Evolutionary conservation across 345 rosid species (phyloP), one percentile per base, ranked within the genome.

Genomic region (Melastoma malabathricum): DNA sequence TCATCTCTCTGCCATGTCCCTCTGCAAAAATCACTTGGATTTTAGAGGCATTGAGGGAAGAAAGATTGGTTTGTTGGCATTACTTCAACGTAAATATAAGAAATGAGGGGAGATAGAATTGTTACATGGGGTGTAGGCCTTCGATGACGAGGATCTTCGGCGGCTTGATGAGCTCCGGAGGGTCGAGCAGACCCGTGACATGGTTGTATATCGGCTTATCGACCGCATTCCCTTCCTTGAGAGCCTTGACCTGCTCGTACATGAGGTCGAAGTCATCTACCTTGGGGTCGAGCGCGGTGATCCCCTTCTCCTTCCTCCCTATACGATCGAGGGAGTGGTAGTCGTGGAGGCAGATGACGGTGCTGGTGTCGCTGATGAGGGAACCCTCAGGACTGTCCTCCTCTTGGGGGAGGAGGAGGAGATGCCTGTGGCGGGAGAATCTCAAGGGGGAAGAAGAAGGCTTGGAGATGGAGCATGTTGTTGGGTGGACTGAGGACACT

Each of bases 1-100:
- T 10, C 98, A 96, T 75, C 98, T 65, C 72, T 92, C 98, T 7
- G 95, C 96, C 98, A 84, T 92, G 70, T 92, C 98, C 51, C 98
- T 86, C 98, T 90, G 61, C 72, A 65, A n/a, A 17, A 54, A 38
- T 22, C 22, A 59, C 50, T 64, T 56, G 60, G 27, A 58, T 92
- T 58, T 92, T 92, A n/a, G n/a, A n/a, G n/a, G 16, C 44, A 23
- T 13, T 1, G 52, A 20, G 54, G 43, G 38, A 18, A 29, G 38
- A 9, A 1, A 27, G 29, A 16, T 38, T 50, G 43, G 10, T n/a
- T 7, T 29, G 18, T 51, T 29, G 18, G 20, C 4, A 18, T 14
- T n/a, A 25, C 19, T 15, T 51, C 17, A 19, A n/a, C 6, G 38
- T 29, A 5, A 29, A 5, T 29, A 1, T 9, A 41, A 5, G 18